Evolutionary conservation across 805 yeast genomes (phyloP), one percentile per base, ranked within the genome.

Genomic region (Wickerhamiella hasegawae): DNA sequence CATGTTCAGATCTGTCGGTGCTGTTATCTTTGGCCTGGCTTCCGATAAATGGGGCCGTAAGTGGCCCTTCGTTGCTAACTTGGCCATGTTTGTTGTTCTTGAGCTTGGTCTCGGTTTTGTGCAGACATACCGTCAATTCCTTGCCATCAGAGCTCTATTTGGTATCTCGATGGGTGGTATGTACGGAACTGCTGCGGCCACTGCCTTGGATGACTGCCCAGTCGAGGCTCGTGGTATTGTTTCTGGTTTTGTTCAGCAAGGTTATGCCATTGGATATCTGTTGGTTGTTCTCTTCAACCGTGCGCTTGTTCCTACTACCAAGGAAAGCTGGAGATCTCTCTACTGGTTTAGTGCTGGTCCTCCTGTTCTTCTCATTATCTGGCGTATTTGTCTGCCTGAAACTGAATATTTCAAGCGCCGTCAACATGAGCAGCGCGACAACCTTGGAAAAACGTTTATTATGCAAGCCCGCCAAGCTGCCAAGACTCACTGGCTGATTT

Each of bases 221-320:
- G 51, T 51, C 2, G 59, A 55, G 21, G 71, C 81, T 10, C 65
- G 79, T 46, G 77, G 79, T 27, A 55, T 73, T 29, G 51, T 77
- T 19, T 68, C 76, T 14, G 84, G 84, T 33, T 53, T 79, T 28
- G 69, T 82, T 51, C 93, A 80, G 55, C 78, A 80, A 52, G 93
- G 93, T 41, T 82, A 76, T 44, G 76, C 77, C 9, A 62, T 76
- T 42, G 85, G 84, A 9, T 74, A 73, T 46, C 63, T 76, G 35
- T 58, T 75, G 18, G 79, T 73, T 1, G 76, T 71, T 21, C 57
- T 71, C n/a, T 76, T 76, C 57, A 68, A 60, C 48, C 62, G 82
- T 40, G 83, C 81, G 9, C 60, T 75, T 40, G 48, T 45, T 4
- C 60, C 63, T 36, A 65, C 66, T 39, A 52, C 66, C 4, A 46